Percentiles rank a stretch among this genome's conserved stretches.
phyloP scores from a whole-genome alignment of 179 eudicot genomes.

The Silene noctiflora region DNA sequence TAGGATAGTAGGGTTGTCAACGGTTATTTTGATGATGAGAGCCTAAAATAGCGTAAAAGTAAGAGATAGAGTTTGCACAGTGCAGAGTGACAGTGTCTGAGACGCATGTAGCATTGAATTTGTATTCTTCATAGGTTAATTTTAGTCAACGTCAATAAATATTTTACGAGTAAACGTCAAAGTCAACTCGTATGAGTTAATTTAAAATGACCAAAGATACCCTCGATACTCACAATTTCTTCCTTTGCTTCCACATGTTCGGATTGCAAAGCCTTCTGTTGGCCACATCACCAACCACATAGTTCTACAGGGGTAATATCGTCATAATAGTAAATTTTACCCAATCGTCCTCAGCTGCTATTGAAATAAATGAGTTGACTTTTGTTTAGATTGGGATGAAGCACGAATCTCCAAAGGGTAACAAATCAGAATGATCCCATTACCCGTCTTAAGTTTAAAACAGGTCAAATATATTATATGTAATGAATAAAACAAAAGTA shows the following conservation, averaged over 20 bases:
- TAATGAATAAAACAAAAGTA: too few species aligned
- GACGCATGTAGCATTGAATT: too few species aligned
- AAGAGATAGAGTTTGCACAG: too few species aligned
- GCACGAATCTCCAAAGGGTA: too few species aligned
- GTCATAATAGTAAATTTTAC: neutral
- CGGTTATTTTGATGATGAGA: neutral
- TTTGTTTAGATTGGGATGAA: neutral
- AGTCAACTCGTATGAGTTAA: neutral
- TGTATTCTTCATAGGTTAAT: neutral
- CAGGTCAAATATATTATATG: too few species aligned
- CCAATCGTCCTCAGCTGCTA: neutral
- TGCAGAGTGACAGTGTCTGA: too few species aligned
- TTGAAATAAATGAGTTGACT: neutral
- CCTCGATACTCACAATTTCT: neutral
- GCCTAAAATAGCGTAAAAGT: neutral
- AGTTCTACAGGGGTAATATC: neutral
- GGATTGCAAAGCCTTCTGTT: neutral
- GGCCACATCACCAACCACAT: neutral
- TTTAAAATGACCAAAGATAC: neutral
- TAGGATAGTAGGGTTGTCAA: too few species aligned
- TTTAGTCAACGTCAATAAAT: constrained; percentile 8
- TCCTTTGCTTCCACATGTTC: neutral
- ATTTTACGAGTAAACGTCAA: neutral
- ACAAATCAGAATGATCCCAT: too few species aligned
- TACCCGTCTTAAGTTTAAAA: too few species aligned